Conservation (phyloP, 306 rosid species). For the Cucumis hystrix region DNA sequence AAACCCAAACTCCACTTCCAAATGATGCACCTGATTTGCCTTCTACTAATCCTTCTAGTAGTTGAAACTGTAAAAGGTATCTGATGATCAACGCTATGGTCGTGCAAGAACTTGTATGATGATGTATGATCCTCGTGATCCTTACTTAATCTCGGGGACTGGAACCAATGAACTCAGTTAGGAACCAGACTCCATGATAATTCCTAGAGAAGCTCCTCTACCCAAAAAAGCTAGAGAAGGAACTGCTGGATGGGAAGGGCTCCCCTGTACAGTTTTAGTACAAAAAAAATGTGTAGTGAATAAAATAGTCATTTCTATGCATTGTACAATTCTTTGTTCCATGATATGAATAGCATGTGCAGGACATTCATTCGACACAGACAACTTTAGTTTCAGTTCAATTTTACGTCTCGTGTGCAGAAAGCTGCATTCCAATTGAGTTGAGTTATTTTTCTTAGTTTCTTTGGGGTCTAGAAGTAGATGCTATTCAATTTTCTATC, state of each 20-base stretch:
- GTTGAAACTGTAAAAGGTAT: constrained; percentile 19
- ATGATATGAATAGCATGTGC: constrained; percentile 8
- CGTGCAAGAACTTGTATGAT: neutral
- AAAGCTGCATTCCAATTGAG: neutral
- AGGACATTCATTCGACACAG: constrained; percentile 6
- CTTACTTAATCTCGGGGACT: neutral
- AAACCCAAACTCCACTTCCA: constrained; percentile 30
- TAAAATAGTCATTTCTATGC: constrained; percentile 23
- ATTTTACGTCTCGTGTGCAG: neutral
- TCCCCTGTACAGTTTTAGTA: constrained; percentile 52
- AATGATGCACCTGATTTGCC: constrained; percentile 31
- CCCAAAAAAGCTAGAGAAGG: constrained; percentile 9
- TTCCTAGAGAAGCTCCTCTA: constrained; percentile 12
- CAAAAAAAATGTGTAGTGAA: constrained; percentile 12
- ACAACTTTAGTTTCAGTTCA: neutral
- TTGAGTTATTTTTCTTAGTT: neutral
- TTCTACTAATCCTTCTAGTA: constrained; percentile 30
- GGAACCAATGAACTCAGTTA: neutral
- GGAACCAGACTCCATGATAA: neutral
- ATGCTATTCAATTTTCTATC: neutral
- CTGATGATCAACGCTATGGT: neutral
- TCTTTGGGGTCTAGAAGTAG: too few relatives aligned
- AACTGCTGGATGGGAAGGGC: constrained; percentile 17
- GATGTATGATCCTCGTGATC: neutral
- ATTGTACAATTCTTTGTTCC: constrained; percentile 16